These are phyloP conservation scores for Penicillium maclennaniae DNA, from an alignment of 495 filamentous ascomycete genomes.

Conservation along the genomic window DNA sequence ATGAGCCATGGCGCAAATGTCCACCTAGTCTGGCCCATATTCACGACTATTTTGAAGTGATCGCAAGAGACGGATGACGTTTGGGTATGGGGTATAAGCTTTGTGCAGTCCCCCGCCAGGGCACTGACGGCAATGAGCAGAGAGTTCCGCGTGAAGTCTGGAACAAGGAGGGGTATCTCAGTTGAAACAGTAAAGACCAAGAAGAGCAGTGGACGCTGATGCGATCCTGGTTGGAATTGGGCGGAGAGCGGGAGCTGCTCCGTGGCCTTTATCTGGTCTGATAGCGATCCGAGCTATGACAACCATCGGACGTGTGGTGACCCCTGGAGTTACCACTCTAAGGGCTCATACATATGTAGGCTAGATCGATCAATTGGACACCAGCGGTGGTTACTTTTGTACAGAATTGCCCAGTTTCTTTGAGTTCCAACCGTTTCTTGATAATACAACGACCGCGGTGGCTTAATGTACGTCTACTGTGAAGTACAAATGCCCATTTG, in stretches of 20 bases:
- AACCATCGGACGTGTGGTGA: neutral
- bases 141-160: neutral
- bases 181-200: neutral
- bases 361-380: too few relatives aligned
- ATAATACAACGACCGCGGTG: too few relatives aligned
- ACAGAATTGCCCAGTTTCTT: too few relatives aligned
- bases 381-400: too few relatives aligned
- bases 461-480: too few relatives aligned
- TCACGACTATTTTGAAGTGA: neutral
- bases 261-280: constrained; percentile 33
- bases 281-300: neutral
- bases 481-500: too few relatives aligned
- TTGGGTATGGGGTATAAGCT: neutral
- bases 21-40: constrained; percentile 29
- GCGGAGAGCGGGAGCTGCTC: constrained; percentile 25
- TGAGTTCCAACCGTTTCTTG: too few relatives aligned
- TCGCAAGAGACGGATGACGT: constrained; percentile 1
- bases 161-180: neutral
- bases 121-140: neutral
- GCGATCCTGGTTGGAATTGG: constrained; percentile 2
- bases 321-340: neutral
- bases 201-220: neutral
- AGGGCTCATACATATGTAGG: too few relatives aligned
- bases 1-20: constrained; percentile 27
- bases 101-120: neutral